Evolutionary conservation across 2,329 filamentous ascomycete genomes (phyloP), one percentile per base, ranked within the genome.

Genomic region (Sporothrix curviconia): DNA sequence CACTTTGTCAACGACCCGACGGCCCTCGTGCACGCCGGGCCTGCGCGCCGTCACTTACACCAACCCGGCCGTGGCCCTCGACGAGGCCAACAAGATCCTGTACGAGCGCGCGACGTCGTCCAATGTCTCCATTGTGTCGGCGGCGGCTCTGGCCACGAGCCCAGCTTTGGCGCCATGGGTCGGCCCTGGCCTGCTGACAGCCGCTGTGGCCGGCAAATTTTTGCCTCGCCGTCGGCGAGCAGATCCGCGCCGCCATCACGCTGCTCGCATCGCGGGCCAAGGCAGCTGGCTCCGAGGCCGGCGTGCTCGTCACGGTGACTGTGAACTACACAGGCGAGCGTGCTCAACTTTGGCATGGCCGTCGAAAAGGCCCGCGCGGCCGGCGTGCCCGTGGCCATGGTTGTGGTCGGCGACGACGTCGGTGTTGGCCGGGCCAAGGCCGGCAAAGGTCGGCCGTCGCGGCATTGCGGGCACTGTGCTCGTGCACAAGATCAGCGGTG

Each of bases 251-350:
- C 63, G 90, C 85, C 59, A 86, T 95, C 55, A 81, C 86, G 67
- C 81, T 84, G 42, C 79, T 89, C 19, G 87, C 95, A 3, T 3
- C 78, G 81, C 44, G 81, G 22, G 42, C 50, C 8, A 25, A 40
- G 8, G 34, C 47, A 4, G 87, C 95, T 4, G 4, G 78, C 81
- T 42, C 81, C 32, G 30, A 49, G 4, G 52, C 46, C 28, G 92
- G 92, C 24, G 87, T 96, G 1, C 71, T 96, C 40, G 87, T 96
- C n/a, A 86, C 92, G 6, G 89, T 95, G 30, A 96, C n/a, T n/a
- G n/a, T 95, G 89, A 96, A 96, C 71, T 95, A 95, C 72, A 95
- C 90, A 1, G 89, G 89, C 37, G 89, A 92, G n/a, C 69, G 83
- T 96, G 55, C 79, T 96, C 64, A 95, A 96, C 74, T 96, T 96